Conservation (phyloP, 192 early-diverging fungal species). For the Entomortierella chlamydospora region DNA sequence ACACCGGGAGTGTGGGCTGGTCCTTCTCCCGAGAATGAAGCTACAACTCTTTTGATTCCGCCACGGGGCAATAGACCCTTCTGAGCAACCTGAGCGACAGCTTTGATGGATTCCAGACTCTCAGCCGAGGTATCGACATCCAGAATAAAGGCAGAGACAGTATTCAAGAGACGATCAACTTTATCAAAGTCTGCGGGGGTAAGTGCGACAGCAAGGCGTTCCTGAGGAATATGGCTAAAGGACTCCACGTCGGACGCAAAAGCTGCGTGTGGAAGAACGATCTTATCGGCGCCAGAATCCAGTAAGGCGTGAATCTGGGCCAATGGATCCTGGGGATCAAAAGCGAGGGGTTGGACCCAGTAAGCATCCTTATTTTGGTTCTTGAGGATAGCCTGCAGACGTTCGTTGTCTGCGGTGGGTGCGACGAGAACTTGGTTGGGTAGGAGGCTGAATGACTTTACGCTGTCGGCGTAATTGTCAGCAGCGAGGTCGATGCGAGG, state of each 20-base stretch:
- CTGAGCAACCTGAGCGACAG: conserved; percentile 24
- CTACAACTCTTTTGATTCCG: conserved; percentile 51
- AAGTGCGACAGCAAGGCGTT: conserved; percentile 56
- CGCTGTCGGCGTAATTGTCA: conserved; percentile 12
- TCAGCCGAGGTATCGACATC: conserved; percentile 21
- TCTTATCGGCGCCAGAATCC: conserved; percentile 62
- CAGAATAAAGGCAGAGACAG: conserved; percentile 49
- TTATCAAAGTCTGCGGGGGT: conserved; percentile 20
- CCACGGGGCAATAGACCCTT: conserved; percentile 57
- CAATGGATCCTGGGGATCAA: conserved; percentile 52
- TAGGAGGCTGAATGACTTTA: conserved; percentile 22
- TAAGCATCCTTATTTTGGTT: conserved; percentile 45
- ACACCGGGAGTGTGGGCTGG: conserved; percentile 30
- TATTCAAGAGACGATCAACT: conserved; percentile 17
- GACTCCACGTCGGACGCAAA: conserved; percentile 29
- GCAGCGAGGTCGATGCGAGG: conserved; percentile 45
- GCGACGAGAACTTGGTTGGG: conserved; percentile 50
- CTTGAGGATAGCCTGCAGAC: conserved; percentile 43
- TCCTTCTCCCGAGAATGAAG: conserved; percentile 22
- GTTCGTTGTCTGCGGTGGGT: conserved; percentile 34
- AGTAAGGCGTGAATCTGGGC: conserved; percentile 56
- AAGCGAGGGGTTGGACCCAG: conserved; percentile 55
- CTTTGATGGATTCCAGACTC: conserved; percentile 29
- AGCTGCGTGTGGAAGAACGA: conserved; percentile 49
- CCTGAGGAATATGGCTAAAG: conserved; percentile 50